Evolutionary conservation across 2,329 filamentous ascomycete genomes (phyloP).

Genomic region (Fusarium sp.): DNA sequence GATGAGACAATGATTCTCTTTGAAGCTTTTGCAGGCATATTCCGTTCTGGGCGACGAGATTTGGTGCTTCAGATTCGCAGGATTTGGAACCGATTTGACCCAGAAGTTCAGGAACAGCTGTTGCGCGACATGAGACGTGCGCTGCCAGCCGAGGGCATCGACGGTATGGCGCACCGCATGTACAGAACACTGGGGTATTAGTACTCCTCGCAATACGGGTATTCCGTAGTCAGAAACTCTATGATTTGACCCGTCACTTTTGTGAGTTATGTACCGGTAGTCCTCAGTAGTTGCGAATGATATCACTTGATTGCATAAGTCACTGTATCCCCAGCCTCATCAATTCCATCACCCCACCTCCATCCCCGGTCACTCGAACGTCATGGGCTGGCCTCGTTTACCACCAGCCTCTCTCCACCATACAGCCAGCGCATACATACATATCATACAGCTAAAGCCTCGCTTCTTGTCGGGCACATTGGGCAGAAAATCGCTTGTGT

Average conservation of each 20-base stretch:
- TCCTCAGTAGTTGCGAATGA: constrained; percentile 24
- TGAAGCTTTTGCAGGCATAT: constrained; percentile 45
- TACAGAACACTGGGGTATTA: constrained; percentile 38
- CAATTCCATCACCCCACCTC: constrained; percentile 40
- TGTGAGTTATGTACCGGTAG: constrained; percentile 9
- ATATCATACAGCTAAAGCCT: constrained; percentile 23
- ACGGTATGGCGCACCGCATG: constrained; percentile 41
- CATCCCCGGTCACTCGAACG: constrained; percentile 38
- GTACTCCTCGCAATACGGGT: background rate
- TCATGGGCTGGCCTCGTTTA: constrained; percentile 45
- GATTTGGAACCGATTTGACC: constrained; percentile 46
- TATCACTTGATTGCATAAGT: constrained; percentile 39
- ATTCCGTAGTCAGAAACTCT: constrained; percentile 2
- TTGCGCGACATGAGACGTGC: constrained; percentile 37
- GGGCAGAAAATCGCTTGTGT: constrained; percentile 16
- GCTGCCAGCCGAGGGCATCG: constrained; percentile 20
- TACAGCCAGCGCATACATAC: constrained; percentile 36
- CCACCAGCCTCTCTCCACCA: constrained; percentile 44
- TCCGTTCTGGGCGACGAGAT: constrained; percentile 20
- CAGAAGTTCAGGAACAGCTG: constrained; percentile 37
- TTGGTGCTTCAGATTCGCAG: constrained; percentile 32
- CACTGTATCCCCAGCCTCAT: constrained; percentile 44
- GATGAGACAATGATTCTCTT: constrained; percentile 38
- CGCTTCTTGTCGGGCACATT: constrained; percentile 15
- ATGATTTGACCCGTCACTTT: constrained; percentile 18